A percentile compares a stretch with the other conserved stretches of the same genome.
Conservation (phyloP, 805 yeast genomes). For the Candida oleophila region DNA sequence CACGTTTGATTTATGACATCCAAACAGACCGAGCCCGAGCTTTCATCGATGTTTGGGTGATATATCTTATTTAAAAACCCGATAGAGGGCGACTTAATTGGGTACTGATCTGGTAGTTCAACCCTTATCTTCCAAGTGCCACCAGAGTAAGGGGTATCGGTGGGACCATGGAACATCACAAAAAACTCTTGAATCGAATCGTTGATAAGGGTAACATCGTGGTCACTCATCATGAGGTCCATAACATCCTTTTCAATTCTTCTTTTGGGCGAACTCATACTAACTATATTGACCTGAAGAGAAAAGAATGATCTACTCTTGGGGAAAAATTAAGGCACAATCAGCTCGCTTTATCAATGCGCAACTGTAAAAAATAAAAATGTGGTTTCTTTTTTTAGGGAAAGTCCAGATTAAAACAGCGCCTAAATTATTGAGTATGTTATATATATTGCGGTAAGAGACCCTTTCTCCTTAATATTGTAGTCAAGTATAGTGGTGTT, state of each 20-base stretch:
- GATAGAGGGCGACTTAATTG: slow-evolving; percentile 92
- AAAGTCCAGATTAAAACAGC: neutral
- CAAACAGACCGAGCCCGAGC: slow-evolving; percentile 87
- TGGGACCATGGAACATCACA: slow-evolving; percentile 84
- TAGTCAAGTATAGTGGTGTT: too few relatives aligned
- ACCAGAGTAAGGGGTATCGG: slow-evolving; percentile 77
- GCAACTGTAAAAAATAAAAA: neutral
- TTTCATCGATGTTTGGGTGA: slow-evolving; percentile 94
- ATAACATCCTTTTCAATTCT: slow-evolving; percentile 93
- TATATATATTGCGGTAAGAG: too few relatives aligned
- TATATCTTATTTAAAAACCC: slow-evolving; percentile 89
- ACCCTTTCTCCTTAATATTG: too few relatives aligned
- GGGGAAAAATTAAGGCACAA: neutral
- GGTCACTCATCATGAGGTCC: slow-evolving; percentile 95
- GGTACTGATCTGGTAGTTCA: slow-evolving; percentile 92
- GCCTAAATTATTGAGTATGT: too few relatives aligned
- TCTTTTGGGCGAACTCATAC: slow-evolving; percentile 61
- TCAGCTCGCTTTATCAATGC: neutral
- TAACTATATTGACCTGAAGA: too few relatives aligned
- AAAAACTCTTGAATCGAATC: slow-evolving; percentile 79
- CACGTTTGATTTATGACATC: slow-evolving; percentile 97
- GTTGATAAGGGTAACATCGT: slow-evolving; percentile 77
- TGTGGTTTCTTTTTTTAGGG: neutral
- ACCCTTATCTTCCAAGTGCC: slow-evolving; percentile 92
- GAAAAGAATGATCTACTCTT: too few relatives aligned